phyloP scores from a whole-genome alignment of 139 green algal genomes.

The Closterium sp. region DNA sequence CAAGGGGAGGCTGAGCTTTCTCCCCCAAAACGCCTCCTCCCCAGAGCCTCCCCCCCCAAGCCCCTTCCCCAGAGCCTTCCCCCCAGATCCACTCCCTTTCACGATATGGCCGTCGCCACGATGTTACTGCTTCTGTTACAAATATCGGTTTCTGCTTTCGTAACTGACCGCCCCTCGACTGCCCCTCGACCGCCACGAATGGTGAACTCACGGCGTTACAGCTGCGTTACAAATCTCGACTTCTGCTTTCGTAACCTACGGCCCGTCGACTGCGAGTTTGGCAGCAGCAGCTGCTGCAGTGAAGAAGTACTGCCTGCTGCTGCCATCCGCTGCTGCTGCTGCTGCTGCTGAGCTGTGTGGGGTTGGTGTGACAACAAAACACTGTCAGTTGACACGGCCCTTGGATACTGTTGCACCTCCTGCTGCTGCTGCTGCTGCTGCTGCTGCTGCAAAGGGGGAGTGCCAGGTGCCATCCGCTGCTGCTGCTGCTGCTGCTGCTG shows the following conservation, averaged over 20 bases:
- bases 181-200: no score
- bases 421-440: background rate
- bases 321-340: background rate
- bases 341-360: background rate
- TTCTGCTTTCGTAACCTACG: background rate
- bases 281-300: background rate
- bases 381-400: background rate
- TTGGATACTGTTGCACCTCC: background rate
- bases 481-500: no score
- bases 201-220: background rate
- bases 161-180: no score
- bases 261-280: background rate
- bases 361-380: background rate
- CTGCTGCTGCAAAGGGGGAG: background rate
- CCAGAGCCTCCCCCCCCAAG: no score
- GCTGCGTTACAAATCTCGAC: background rate
- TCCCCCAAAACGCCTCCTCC: no score
- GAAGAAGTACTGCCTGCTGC: background rate
- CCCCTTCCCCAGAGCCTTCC: no score
- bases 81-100: no score
- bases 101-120: no score
- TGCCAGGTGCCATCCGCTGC: no score
- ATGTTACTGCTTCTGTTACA: no score
- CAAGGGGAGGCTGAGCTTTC: no score
- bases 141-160: no score